Evolutionary conservation across 129 eudicot species (phyloP).

Genomic region (Centaurea solstitialis): DNA sequence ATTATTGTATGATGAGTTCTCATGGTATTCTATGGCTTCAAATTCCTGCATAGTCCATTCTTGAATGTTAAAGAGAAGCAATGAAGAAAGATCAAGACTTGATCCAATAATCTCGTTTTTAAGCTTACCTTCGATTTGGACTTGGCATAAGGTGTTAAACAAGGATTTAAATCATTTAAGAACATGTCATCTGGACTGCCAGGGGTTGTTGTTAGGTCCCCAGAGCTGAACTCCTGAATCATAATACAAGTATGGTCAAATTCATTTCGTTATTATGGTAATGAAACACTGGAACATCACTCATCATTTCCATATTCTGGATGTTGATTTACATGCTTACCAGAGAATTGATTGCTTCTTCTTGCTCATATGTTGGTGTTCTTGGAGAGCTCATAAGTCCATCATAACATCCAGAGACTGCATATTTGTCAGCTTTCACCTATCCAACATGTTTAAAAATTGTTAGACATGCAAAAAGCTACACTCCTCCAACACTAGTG

Average conservation of each 20-base stretch:
- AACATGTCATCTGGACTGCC: slow-evolving; percentile 82
- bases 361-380: slow-evolving; percentile 67
- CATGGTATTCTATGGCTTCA: slow-evolving; percentile 31
- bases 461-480: background rate
- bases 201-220: slow-evolving; percentile 50
- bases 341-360: slow-evolving; percentile 77
- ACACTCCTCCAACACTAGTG: background rate
- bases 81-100: background rate
- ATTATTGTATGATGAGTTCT: slow-evolving; percentile 16
- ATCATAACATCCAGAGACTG: slow-evolving; percentile 44
- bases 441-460: slow-evolving; percentile 22
- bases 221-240: slow-evolving; percentile 70
- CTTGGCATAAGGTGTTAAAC: slow-evolving; percentile 80
- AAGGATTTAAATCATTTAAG: slow-evolving; percentile 78
- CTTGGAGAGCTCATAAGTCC: slow-evolving; percentile 53
- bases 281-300: background rate
- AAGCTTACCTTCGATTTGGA: slow-evolving; percentile 63
- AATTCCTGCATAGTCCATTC: slow-evolving; percentile 39
- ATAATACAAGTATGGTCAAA: background rate
- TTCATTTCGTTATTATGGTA: background rate
- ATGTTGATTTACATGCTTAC: slow-evolving; percentile 33
- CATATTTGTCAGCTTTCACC: slow-evolving; percentile 86
- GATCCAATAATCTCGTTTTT: background rate
- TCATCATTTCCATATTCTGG: background rate
- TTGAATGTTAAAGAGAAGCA: background rate